phyloP scores from a whole-genome alignment of 2,329 filamentous ascomycete genomes.

The Cladosporium austrohemisphaericum region DNA sequence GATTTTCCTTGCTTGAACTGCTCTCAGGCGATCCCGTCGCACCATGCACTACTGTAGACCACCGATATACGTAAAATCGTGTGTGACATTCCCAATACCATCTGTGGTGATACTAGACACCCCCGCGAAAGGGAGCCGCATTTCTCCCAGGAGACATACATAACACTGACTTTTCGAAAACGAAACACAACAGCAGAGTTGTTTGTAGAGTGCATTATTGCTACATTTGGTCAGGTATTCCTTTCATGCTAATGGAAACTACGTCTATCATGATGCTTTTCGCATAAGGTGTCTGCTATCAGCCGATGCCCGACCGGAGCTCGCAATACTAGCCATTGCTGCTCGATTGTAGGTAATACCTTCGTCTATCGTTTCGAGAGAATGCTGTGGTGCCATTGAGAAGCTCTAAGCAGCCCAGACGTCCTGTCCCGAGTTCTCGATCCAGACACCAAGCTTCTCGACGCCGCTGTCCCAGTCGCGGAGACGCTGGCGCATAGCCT shows the following conservation, averaged over 20 bases:
- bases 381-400: neutral
- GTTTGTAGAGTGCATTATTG: neutral
- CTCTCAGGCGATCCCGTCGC: too few species aligned
- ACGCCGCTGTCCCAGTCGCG: slow-evolving; percentile 96
- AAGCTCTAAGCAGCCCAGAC: slow-evolving; percentile 75
- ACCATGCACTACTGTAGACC: too few species aligned
- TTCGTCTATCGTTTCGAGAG: too few species aligned
- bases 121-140: too few species aligned
- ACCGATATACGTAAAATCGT: too few species aligned
- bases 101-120: too few species aligned
- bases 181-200: too few species aligned
- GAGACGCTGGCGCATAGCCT: slow-evolving; percentile 80
- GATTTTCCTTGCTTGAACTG: too few species aligned
- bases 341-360: too few species aligned
- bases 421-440: slow-evolving; percentile 88
- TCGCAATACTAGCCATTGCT: neutral
- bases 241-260: slow-evolving; percentile 12
- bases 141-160: neutral
- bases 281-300: too few species aligned
- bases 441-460: slow-evolving; percentile 95
- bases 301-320: neutral
- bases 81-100: too few species aligned
- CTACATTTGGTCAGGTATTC: neutral
- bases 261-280: slow-evolving; percentile 12
- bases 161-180: too few species aligned